Evolutionary conservation across 371 early-diverging fungal species (phyloP).

Genomic region (Thermomucor indicae-seudaticae): DNA sequence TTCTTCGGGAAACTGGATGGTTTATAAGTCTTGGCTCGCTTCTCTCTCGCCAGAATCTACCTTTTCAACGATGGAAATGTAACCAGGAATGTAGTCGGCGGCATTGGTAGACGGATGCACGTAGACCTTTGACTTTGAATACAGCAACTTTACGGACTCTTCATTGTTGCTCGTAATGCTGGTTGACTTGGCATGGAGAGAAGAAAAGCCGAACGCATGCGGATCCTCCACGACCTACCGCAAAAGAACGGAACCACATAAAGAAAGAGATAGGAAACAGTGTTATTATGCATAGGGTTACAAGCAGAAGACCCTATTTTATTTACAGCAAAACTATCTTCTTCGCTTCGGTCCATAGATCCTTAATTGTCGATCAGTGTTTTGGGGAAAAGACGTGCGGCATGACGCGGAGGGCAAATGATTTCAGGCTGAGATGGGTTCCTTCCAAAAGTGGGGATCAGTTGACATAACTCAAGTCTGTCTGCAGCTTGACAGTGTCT

Average conservation of each 20-base stretch:
- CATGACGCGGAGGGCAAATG: no score
- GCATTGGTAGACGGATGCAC: constrained; percentile 35
- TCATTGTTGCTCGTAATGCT: constrained; percentile 6
- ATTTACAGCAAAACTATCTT: constrained; percentile 12
- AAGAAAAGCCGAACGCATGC: neutral
- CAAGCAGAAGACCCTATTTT: neutral
- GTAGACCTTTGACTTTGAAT: constrained; percentile 49
- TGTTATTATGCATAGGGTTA: neutral
- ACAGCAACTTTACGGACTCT: constrained; percentile 35
- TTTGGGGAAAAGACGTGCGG: no score
- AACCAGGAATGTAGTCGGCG: constrained; percentile 35
- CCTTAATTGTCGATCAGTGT: no score
- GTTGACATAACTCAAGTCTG: no score
- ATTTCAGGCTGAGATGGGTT: no score
- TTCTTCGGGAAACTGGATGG: constrained; percentile 20
- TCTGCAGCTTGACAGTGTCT: no score
- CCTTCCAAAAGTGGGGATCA: no score
- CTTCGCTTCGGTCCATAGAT: no score
- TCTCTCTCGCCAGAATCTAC: constrained; percentile 7
- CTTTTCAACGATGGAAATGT: constrained; percentile 38
- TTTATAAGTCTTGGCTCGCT: constrained; percentile 6
- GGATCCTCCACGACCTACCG: constrained; percentile 16
- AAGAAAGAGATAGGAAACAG: neutral
- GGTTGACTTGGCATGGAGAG: neutral
- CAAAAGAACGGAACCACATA: no score